Percentiles rank a stretch among this genome's conserved stretches.
These are phyloP conservation scores for Arbutus unedo DNA, from an alignment of 148 eudicot species.

Conservation along the genomic window DNA sequence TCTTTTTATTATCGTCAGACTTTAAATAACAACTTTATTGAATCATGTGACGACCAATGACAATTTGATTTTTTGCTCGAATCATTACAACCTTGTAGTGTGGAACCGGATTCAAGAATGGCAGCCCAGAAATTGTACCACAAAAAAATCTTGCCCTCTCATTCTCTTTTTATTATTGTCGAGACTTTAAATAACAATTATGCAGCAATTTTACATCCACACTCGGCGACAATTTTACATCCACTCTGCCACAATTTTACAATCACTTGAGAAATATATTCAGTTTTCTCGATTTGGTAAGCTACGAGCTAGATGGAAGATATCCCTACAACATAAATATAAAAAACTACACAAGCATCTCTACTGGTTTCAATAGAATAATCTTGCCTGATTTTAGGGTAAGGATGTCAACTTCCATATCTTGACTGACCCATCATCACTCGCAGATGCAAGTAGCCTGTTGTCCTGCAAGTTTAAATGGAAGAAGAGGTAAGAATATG, in stretches of 20 bases:
- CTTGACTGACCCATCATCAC: constrained; percentile 82
- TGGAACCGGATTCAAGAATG: too few species aligned
- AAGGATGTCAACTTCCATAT: constrained; percentile 58
- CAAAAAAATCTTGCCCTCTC: too few species aligned
- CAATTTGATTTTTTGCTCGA: too few species aligned
- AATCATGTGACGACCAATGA: too few species aligned
- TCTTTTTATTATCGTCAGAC: too few species aligned
- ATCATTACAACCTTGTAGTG: too few species aligned
- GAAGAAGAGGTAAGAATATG: not conserved
- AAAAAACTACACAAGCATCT: not conserved
- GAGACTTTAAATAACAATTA: too few species aligned
- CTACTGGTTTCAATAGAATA: not conserved
- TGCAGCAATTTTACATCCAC: too few species aligned
- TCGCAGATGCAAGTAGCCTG: constrained; percentile 68
- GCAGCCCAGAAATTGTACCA: too few species aligned
- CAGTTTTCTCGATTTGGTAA: not conserved
- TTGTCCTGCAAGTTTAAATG: constrained; percentile 43
- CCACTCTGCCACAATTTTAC: not conserved
- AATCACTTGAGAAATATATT: not conserved
- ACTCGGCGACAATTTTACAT: too few species aligned
- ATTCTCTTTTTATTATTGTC: too few species aligned
- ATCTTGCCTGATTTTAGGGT: constrained; percentile 13
- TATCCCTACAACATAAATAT: not conserved
- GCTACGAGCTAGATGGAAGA: not conserved
- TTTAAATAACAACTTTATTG: too few species aligned